Percentiles rank a stretch among this genome's conserved stretches.
phyloP scores from a whole-genome alignment of 352 stramenopile genomes.

The Blastocystis sp. region DNA sequence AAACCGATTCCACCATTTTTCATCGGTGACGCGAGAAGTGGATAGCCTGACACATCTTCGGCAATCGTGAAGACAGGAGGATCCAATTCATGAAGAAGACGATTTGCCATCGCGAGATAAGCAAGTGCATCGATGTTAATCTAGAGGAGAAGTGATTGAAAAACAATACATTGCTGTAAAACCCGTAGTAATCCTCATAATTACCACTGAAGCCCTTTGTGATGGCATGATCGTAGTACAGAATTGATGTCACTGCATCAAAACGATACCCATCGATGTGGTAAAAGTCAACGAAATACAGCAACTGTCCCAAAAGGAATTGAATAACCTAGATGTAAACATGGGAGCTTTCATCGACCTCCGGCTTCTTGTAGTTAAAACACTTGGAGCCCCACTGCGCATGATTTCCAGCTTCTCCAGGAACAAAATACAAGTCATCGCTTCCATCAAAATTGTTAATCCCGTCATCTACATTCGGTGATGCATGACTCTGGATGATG shows the following conservation, averaged over 20 bases:
- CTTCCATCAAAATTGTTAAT: conserved; percentile 64
- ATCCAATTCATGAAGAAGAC: conserved; percentile 37
- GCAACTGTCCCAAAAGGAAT: conserved; percentile 64
- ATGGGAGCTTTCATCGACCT: conserved; percentile 12
- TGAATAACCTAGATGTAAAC: not conserved
- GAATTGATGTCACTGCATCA: conserved; percentile 65
- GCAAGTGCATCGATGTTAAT: conserved; percentile 62
- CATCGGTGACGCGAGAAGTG: conserved; percentile 58
- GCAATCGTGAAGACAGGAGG: conserved; percentile 64
- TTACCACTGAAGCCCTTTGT: conserved; percentile 61
- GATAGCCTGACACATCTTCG: conserved; percentile 65
- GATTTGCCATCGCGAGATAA: conserved; percentile 65
- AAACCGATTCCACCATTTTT: conserved; percentile 64
- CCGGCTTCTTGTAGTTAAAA: conserved; percentile 64
- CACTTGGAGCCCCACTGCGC: conserved; percentile 62
- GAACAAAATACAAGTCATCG: conserved; percentile 62
- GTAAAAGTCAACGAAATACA: conserved; percentile 64
- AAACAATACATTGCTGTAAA: not conserved
- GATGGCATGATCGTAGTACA: conserved; percentile 66
- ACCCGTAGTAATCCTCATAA: conserved; percentile 65
- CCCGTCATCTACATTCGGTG: conserved; percentile 62
- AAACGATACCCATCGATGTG: conserved; percentile 65
- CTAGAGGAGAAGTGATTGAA: not conserved
- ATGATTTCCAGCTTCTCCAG: conserved; percentile 60
- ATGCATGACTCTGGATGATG: conserved; percentile 64